Percentiles rank a stretch among this genome's conserved stretches.
Evolutionary conservation across 2,329 filamentous ascomycete genomes (phyloP).

Genomic region (Colletotrichum siamense): DNA sequence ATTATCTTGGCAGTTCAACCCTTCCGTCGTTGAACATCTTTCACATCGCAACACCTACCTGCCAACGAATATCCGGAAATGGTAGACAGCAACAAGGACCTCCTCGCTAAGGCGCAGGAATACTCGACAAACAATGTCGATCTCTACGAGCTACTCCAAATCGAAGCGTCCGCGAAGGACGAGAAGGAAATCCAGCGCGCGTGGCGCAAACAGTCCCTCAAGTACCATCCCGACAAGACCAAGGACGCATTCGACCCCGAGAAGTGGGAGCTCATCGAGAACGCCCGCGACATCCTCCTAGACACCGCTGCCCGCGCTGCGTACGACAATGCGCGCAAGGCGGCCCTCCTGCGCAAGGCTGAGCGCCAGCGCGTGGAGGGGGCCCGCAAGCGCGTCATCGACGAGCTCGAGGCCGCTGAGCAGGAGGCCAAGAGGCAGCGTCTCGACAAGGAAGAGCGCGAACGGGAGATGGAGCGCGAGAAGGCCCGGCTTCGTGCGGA

Average conservation of each 20-base stretch:
- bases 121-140: constrained; percentile 69
- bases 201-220: constrained; percentile 85
- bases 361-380: constrained; percentile 78
- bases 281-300: constrained; percentile 83
- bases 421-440: constrained; percentile 66
- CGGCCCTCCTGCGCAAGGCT: constrained; percentile 71
- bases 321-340: constrained; percentile 80
- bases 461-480: constrained; percentile 42
- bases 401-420: constrained; percentile 85
- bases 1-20: not conserved
- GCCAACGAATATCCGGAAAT: not conserved
- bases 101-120: constrained; percentile 59
- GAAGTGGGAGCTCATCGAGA: constrained; percentile 85
- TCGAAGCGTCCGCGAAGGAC: constrained; percentile 63
- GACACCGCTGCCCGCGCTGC: constrained; percentile 73
- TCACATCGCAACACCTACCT: not conserved
- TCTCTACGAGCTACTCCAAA: constrained; percentile 78
- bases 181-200: constrained; percentile 81
- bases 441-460: constrained; percentile 47
- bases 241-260: constrained; percentile 75
- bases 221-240: constrained; percentile 93
- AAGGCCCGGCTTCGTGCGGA: constrained; percentile 39
- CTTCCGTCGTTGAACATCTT: not conserved
- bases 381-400: constrained; percentile 77
- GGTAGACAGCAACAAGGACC: constrained; percentile 46